Base-by-base conservation (phyloP, 257 asterid species). In the Solanum rostratum region DNA sequence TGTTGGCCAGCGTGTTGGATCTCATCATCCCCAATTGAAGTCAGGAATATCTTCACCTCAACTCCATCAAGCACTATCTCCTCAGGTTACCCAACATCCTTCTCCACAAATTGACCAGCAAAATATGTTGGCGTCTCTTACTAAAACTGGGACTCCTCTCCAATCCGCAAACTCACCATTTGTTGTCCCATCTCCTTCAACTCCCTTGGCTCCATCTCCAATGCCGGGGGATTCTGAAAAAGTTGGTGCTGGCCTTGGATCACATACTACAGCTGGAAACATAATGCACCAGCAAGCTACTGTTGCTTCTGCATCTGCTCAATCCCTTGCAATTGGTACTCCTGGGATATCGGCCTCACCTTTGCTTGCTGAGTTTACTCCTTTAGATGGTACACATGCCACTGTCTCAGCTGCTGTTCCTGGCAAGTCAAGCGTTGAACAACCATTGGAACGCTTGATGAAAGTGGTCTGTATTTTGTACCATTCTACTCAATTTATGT, bases 271-370 rank as follows among this genome's bases (percentile, higher is more conserved):
- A 86, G 87, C 92, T 88, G 98, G 94, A 88, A 93, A 90, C 71
- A 88, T 86, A 78, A 85, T 88, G 86, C 93, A 88, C 57, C 95
- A 86, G 62, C 92, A 93, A 79, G 88, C 88, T 71, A 62, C 91
- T 89, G 92, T 89, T 80, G 92, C 89, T 82, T 85, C 94, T n/a
- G 86, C 90, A 79, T 91, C 93, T 45, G 95, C 90, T 46, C 99
- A 95, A 69, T 95, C 99, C 70, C 92, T 94, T 87, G 97, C 97
- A 30, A 94, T 95, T 84, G 99, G 97, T 84, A 95, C 99, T 69
- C 99, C 99, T 49, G 99, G 99, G 88, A 95, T 95, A 89, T 95
- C 99, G 27, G 97, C 99, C 59, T 95, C 99, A 30, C 99, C 99
- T 86, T 90, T 95, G 88, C 95, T 95, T 79, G 98, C 97, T 53